Conservation (phyloP, 768 basidiomycete genomes). For the Rubroboletus satanas region DNA sequence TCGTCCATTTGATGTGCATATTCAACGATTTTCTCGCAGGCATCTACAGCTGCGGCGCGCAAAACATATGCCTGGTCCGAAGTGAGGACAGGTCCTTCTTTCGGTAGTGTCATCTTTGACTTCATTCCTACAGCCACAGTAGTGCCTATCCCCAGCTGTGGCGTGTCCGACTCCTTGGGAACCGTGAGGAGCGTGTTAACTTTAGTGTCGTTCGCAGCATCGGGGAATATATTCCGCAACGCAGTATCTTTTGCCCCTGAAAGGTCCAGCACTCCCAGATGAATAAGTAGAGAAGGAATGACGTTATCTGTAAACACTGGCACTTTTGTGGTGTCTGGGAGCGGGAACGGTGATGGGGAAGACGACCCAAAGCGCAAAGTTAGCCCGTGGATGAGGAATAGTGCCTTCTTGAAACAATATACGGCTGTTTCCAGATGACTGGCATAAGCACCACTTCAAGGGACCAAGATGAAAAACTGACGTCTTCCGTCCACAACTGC, state of each 20-base stretch:
- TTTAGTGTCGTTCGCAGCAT: conserved; percentile 36
- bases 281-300: conserved; percentile 74
- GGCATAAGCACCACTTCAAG: neutral
- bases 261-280: conserved; percentile 71
- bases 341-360: conserved; percentile 52
- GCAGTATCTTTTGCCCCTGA: conserved; percentile 40
- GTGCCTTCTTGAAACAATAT: conserved; percentile 87
- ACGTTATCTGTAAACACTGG: conserved; percentile 83
- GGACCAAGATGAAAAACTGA: conserved; percentile 30
- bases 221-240: conserved; percentile 48
- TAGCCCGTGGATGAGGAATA: conserved; percentile 75
- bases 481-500: conserved; percentile 58
- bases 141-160: neutral
- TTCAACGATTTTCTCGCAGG: conserved; percentile 66
- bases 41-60: conserved; percentile 76
- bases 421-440: conserved; percentile 45
- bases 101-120: conserved; percentile 23
- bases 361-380: conserved; percentile 59
- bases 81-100: conserved; percentile 54
- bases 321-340: conserved; percentile 54
- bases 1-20: conserved; percentile 39
- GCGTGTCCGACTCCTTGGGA: conserved; percentile 12
- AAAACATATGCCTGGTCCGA: conserved; percentile 63
- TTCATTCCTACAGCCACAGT: conserved; percentile 11
- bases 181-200: conserved; percentile 41